Evolutionary conservation across 495 filamentous ascomycete species (phyloP).

Genomic region (Aspergillus carlsbadensis): DNA sequence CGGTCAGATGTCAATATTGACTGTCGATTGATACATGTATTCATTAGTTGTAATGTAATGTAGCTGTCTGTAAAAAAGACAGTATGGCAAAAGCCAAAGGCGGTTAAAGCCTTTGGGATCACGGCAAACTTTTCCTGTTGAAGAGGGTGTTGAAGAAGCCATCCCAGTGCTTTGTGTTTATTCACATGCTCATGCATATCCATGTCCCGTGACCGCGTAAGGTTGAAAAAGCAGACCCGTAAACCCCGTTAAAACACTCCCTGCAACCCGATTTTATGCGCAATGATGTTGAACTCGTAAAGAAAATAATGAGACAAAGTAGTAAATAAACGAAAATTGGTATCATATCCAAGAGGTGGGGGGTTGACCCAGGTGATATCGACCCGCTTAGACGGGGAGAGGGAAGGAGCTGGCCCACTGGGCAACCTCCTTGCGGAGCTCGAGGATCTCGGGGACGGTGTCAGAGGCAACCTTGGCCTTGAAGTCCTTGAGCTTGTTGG

Average conservation of each 20-base stretch:
- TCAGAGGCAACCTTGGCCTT: slow-evolving; percentile 83
- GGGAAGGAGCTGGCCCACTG: slow-evolving; percentile 90
- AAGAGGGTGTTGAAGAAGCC: slow-evolving; percentile 44
- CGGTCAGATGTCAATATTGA: background rate
- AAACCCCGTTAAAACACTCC: slow-evolving; percentile 43
- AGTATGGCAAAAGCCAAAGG: slow-evolving; percentile 5
- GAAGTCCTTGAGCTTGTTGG: slow-evolving; percentile 99
- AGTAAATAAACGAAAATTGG: slow-evolving; percentile 18
- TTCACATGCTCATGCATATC: slow-evolving; percentile 37
- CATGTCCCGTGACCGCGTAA: slow-evolving; percentile 45
- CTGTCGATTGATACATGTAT: slow-evolving; percentile 12
- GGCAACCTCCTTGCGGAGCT: slow-evolving; percentile 84
- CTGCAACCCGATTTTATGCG: slow-evolving; percentile 27
- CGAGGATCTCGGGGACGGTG: slow-evolving; percentile 73
- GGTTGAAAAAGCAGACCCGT: slow-evolving; percentile 52
- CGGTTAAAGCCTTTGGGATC: slow-evolving; percentile 9
- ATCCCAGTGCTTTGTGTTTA: slow-evolving; percentile 33
- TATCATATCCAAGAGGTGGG: slow-evolving; percentile 19
- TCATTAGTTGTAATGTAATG: slow-evolving; percentile 17
- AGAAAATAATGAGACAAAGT: slow-evolving; percentile 15
- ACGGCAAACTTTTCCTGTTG: slow-evolving; percentile 38
- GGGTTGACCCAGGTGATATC: background rate
- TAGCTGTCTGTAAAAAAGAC: slow-evolving; percentile 4
- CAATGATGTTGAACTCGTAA: slow-evolving; percentile 32
- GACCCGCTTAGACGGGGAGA: slow-evolving; percentile 67